Conservation (phyloP, 441 rosid species). For the Omphalea diandra region DNA sequence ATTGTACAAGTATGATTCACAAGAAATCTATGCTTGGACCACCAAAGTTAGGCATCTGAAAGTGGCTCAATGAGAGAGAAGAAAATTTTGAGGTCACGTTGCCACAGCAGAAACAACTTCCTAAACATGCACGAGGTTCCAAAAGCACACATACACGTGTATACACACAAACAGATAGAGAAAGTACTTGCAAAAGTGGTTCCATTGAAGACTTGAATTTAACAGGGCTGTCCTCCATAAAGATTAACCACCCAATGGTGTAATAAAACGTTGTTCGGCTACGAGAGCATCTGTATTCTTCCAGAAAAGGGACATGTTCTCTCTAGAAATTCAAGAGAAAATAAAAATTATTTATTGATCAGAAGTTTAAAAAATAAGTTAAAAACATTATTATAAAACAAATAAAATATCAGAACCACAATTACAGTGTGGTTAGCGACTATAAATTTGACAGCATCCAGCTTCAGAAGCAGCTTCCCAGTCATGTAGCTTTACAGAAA, state of each 20-base stretch:
- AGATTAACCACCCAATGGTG: constrained; percentile 94
- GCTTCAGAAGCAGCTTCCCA: constrained; percentile 93
- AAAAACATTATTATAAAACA: constrained; percentile 17
- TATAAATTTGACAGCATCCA: constrained; percentile 88
- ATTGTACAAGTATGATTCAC: neutral
- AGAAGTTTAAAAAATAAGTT: constrained; percentile 13
- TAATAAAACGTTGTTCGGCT: constrained; percentile 97
- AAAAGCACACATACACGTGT: neutral
- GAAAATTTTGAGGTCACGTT: neutral
- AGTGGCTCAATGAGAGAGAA: neutral
- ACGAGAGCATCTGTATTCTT: constrained; percentile 91
- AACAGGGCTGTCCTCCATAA: constrained; percentile 94
- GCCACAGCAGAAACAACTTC: neutral
- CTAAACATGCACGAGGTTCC: neutral
- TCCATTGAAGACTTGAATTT: constrained; percentile 98
- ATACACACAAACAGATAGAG: neutral
- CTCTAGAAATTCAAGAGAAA: constrained; percentile 50
- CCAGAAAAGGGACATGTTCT: constrained; percentile 95
- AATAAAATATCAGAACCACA: constrained; percentile 23
- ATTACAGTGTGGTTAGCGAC: constrained; percentile 94
- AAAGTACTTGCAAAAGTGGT: constrained; percentile 74
- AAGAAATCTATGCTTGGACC: neutral
- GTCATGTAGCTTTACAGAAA: constrained; percentile 78
- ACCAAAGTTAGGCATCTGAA: neutral
- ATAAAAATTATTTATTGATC: constrained; percentile 10